Base-by-base conservation (phyloP, 768 basidiomycete species). In the Suillus subaureus region DNA sequence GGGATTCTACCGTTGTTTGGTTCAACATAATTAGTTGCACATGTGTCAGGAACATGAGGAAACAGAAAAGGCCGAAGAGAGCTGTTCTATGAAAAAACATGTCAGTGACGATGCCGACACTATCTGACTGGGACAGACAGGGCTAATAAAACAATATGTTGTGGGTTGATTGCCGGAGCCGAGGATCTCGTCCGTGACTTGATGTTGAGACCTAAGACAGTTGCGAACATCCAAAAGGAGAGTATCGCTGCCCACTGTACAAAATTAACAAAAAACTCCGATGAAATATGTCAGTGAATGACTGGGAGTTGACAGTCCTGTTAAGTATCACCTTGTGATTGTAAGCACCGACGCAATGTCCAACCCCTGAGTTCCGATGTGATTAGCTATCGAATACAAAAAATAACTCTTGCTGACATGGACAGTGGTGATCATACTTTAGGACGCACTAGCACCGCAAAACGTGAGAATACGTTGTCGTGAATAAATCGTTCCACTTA, bases 261-360 rank as follows among this genome's bases (percentile, higher is more conserved):
- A 75, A 97, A 96, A 71, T 90, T 91, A 62, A 96, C 70, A 76
- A 98, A 97, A 79, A 92, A 96, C 90, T 93, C 13, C 21, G 9
- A 3, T 51, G 18, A 63, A 5, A 45, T 31, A 56, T 61, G 45
- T 64, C 28, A 26, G 47, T 35, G 28, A 58, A 42, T 42, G 43
- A 35, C 43, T 45, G 2, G 26, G 8, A 49, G 1, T 26, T 55
- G 54, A 33, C 42, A 56, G 12, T 63, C 82, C 18, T 28, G 26
- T 7, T 28, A 42, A 21, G 40, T 28, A 40, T 26, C 65, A 91
- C 93, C 78, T 94, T 95, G 69, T 96, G 92, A 73, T 98, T 98
- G 45, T 87, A 85, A 61, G 94, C 96, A 13, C 96, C 96, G 23
- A 97, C 93, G 69, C 96, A 98, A 72, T 95, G 93, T 13, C 96